phyloP scores from a whole-genome alignment of 2,329 filamentous ascomycete species.

The Dothistroma pini region DNA sequence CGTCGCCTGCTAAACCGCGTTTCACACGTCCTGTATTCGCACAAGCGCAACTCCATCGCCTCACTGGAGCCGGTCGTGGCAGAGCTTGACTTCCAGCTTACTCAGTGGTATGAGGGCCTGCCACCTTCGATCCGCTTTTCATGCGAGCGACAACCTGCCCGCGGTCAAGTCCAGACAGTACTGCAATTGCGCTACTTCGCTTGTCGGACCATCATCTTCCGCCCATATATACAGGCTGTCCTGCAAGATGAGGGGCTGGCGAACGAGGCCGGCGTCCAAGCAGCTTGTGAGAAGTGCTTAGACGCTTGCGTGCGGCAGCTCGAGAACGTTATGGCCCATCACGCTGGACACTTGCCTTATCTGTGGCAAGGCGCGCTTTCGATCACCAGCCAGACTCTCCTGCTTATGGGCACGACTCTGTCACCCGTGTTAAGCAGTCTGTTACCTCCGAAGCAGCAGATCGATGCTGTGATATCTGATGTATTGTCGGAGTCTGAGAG shows the following conservation, averaged over 20 bases:
- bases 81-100: constrained; percentile 77
- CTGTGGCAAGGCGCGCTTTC: constrained; percentile 81
- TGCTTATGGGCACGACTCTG: constrained; percentile 83
- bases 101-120: constrained; percentile 79
- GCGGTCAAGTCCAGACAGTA: constrained; percentile 74
- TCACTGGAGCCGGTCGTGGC: constrained; percentile 73
- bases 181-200: constrained; percentile 77
- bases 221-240: constrained; percentile 76
- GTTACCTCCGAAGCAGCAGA: constrained; percentile 53
- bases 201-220: constrained; percentile 81
- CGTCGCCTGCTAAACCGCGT: constrained; percentile 59
- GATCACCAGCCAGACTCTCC: constrained; percentile 74
- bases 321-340: constrained; percentile 73
- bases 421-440: constrained; percentile 67
- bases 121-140: constrained; percentile 74
- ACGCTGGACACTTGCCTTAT: constrained; percentile 80
- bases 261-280: constrained; percentile 67
- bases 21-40: constrained; percentile 30
- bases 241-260: constrained; percentile 72
- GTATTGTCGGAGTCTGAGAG: constrained; percentile 72
- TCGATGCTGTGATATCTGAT: constrained; percentile 73
- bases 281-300: constrained; percentile 76
- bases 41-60: constrained; percentile 61
- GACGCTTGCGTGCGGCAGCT: constrained; percentile 76
- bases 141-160: constrained; percentile 62